phyloP scores from a whole-genome alignment of 768 basidiomycete species.

The Lactifluus hygrophoroides region DNA sequence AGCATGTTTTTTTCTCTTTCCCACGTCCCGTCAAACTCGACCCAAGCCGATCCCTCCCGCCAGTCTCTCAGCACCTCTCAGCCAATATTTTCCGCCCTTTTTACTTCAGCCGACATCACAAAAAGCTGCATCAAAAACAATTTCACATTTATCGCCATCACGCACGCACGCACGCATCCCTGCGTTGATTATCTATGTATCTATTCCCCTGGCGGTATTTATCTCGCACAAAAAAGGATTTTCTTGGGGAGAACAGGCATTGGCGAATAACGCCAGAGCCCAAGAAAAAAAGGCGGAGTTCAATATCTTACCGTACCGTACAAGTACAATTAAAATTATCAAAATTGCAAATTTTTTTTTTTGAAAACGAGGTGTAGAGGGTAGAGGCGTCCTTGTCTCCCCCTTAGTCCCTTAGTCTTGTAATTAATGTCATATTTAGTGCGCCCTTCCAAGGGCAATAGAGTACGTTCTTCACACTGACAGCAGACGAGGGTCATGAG shows the following conservation, averaged over 20 bases:
- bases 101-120: neutral
- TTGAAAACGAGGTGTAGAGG: too few relatives aligned
- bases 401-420: neutral
- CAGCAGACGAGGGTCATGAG: too few relatives aligned
- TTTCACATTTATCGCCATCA: constrained; percentile 2
- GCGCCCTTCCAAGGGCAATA: neutral
- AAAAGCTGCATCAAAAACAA: constrained; percentile 5
- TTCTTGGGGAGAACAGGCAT: neutral
- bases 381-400: too few relatives aligned
- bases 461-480: neutral
- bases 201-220: constrained; percentile 18
- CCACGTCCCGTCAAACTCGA: neutral
- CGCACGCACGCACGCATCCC: constrained; percentile 4
- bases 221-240: constrained; percentile 15
- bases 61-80: neutral
- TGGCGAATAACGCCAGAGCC: neutral
- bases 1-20: neutral
- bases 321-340: neutral
- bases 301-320: constrained; percentile 10
- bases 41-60: neutral
- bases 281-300: neutral
- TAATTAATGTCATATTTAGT: neutral
- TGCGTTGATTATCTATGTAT: constrained; percentile 17
- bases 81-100: neutral
- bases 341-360: neutral